Evolutionary conservation across 176 grass and related monocot species (phyloP).

Genomic region (Bolboschoenus planiculmis): DNA sequence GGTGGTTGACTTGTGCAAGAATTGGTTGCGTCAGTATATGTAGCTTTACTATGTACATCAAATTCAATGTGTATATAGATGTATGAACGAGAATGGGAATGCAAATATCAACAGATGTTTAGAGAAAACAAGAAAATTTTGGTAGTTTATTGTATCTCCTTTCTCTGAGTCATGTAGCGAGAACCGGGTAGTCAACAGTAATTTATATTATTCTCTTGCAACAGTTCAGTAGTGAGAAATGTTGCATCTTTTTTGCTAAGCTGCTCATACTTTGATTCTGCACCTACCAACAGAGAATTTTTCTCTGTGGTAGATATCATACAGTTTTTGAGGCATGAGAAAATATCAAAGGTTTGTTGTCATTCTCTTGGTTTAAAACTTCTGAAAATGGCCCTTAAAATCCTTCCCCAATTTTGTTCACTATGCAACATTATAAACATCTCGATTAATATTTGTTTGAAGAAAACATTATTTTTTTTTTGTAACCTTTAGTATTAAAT

Average conservation of each 20-base stretch:
- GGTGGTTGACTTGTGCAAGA: conserved; percentile 84
- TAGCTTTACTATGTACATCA: conserved; percentile 25
- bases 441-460: too few species aligned
- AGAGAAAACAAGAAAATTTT: conserved; percentile 18
- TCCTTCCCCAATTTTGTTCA: too few species aligned
- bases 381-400: too few species aligned
- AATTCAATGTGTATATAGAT: background rate
- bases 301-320: background rate
- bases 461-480: too few species aligned
- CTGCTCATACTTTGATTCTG: background rate
- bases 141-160: background rate
- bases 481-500: too few species aligned
- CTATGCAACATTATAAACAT: too few species aligned
- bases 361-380: too few species aligned
- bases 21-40: conserved; percentile 93
- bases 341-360: too few species aligned
- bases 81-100: conserved; percentile 3
- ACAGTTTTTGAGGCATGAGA: too few species aligned
- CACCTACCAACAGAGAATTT: background rate
- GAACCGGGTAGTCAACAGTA: background rate
- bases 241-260: background rate
- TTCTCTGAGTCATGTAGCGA: background rate
- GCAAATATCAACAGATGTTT: conserved; percentile 9
- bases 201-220: background rate
- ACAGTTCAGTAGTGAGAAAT: background rate